Evolutionary conservation across 2,329 filamentous ascomycete species (phyloP).

Genomic region (Colletotrichum falcatum): DNA sequence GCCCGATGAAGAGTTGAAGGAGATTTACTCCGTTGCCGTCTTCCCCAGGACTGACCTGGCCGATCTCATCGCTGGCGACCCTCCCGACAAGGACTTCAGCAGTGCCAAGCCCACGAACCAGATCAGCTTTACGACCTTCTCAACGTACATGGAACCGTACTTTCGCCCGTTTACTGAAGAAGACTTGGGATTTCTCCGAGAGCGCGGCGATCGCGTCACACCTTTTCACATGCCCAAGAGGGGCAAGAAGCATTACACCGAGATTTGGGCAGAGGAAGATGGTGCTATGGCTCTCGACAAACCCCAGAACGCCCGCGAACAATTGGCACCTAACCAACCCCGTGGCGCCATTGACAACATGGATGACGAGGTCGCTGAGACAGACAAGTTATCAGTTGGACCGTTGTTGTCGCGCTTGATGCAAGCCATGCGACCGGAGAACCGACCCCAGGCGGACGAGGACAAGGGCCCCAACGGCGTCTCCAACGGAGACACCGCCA

Average conservation of each 20-base stretch:
- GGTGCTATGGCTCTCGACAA: slow-evolving; percentile 80
- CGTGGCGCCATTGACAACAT: slow-evolving; percentile 89
- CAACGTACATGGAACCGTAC: slow-evolving; percentile 91
- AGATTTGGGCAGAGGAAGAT: slow-evolving; percentile 96
- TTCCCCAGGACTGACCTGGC: slow-evolving; percentile 86
- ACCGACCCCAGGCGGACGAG: slow-evolving; percentile 66
- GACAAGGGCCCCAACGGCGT: slow-evolving; percentile 66
- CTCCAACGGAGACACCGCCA: slow-evolving; percentile 65
- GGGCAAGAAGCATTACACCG: slow-evolving; percentile 86
- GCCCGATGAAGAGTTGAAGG: slow-evolving; percentile 85
- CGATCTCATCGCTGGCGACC: slow-evolving; percentile 87
- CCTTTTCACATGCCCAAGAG: slow-evolving; percentile 90
- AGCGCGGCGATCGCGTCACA: slow-evolving; percentile 84
- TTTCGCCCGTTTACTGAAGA: slow-evolving; percentile 92
- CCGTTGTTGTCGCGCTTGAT: slow-evolving; percentile 87
- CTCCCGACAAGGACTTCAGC: slow-evolving; percentile 95
- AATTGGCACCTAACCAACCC: slow-evolving; percentile 81
- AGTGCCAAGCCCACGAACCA: slow-evolving; percentile 93
- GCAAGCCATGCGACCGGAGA: slow-evolving; percentile 83
- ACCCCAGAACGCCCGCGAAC: slow-evolving; percentile 70
- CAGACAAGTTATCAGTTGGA: slow-evolving; percentile 88
- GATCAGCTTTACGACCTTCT: slow-evolving; percentile 93
- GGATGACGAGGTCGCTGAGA: slow-evolving; percentile 87
- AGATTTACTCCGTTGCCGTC: slow-evolving; percentile 86
- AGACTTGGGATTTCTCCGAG: slow-evolving; percentile 91